These are phyloP conservation scores for Suillus decipiens DNA, from an alignment of 768 basidiomycete species.

Conservation along the genomic window DNA sequence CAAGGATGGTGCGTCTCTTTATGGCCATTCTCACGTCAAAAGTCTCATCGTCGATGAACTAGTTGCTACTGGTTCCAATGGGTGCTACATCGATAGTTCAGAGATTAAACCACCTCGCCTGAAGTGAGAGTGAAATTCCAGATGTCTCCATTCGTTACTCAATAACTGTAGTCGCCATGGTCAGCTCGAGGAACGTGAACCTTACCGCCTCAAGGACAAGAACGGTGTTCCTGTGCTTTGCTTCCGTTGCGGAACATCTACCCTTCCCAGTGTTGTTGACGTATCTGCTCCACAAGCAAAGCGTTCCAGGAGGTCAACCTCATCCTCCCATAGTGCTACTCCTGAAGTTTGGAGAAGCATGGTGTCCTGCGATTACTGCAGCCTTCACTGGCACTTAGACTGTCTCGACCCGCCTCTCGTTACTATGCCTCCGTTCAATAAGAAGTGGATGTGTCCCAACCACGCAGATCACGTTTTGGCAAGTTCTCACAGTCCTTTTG, in stretches of 20 bases:
- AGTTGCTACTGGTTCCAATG: slow-evolving; percentile 82
- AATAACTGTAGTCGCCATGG: slow-evolving; percentile 67
- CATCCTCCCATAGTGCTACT: slow-evolving; percentile 36
- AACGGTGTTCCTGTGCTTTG: slow-evolving; percentile 86
- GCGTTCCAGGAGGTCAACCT: slow-evolving; percentile 52
- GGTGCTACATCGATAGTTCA: slow-evolving; percentile 81
- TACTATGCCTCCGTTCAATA: slow-evolving; percentile 80
- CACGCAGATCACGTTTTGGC: slow-evolving; percentile 89
- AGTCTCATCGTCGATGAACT: slow-evolving; percentile 11
- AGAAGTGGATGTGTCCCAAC: slow-evolving; percentile 99
- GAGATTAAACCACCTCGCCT: slow-evolving; percentile 74
- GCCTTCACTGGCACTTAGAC: slow-evolving; percentile 95
- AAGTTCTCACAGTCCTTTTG: slow-evolving; percentile 33
- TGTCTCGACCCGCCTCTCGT: slow-evolving; percentile 91
- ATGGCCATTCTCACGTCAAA: slow-evolving; percentile 19
- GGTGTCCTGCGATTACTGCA: slow-evolving; percentile 94
- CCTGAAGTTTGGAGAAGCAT: slow-evolving; percentile 72
- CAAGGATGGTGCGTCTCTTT: slow-evolving; percentile 69
- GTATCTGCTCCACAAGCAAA: slow-evolving; percentile 56
- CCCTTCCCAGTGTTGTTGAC: slow-evolving; percentile 57
- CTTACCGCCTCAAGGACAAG: slow-evolving; percentile 81
- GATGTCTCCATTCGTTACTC: slow-evolving; percentile 7
- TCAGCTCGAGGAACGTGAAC: slow-evolving; percentile 89
- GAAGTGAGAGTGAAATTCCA: slow-evolving; percentile 59
- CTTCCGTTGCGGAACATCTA: slow-evolving; percentile 85